Evolutionary conservation across 1,284 basidiomycete genomes (phyloP), one percentile per base, ranked within the genome.

Genomic region (Coniferiporia weirii): DNA sequence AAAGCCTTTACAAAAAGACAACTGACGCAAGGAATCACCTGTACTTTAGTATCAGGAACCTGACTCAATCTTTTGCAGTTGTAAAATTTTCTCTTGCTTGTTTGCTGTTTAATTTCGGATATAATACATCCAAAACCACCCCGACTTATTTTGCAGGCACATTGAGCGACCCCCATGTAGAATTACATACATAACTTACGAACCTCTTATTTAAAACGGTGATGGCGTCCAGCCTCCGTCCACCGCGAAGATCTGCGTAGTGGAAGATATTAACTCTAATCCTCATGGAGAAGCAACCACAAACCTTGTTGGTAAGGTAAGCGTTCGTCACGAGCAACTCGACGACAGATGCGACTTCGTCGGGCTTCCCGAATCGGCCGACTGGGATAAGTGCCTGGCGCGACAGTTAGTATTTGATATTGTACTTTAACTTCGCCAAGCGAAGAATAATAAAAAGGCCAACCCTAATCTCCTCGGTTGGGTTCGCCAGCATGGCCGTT

Each of bases 251-350:
- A 64, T 64, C 63, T 64, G 34, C 38, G 27, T 7, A 40, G 38
- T 7, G 38, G 15, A 40, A 22, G 15, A 44, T 27, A 27, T 22
- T 49, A 47, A 52, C 17, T 22, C 19, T n/a, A 15, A 56, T 32
- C 15, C 20, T n/a, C 10, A 40, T n/a, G 27, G 22, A n/a, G n/a
- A 17, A 13, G 19, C 35, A 22, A 20, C n/a, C n/a, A 53, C 72
- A 19, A 51, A 78, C 80, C 74, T 83, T 81, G 70, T 82, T 80
- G 15, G 79, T 81, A 76, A 82, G 79, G 57, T 81, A 82, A 3
- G 69, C 72, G 63, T 81, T 82, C 1, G 71, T 75, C 1, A 75
- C 75, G 15, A 81, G 70, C 66, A 79, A 68, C 60, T 78, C 75
- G 12, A 82, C 78, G 27, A 81, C 70, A 15, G 76, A 74, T 3